phyloP scores from a whole-genome alignment of 352 stramenopile genomes.

The Aphanomyces astaci region DNA sequence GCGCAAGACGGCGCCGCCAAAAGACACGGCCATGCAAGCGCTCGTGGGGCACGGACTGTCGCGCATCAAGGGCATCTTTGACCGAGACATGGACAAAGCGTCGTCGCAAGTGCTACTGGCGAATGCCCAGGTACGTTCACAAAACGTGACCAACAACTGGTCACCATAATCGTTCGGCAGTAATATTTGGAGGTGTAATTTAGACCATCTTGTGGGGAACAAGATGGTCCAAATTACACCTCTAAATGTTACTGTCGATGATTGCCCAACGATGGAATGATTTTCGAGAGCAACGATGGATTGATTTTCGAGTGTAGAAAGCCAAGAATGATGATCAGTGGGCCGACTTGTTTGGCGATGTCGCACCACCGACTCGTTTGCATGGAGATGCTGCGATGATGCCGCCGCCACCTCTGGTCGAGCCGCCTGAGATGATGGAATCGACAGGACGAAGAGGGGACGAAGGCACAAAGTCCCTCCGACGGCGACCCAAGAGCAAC shows the following conservation, averaged over 20 bases:
- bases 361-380: too few relatives aligned
- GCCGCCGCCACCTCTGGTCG: background rate
- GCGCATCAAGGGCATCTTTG: constrained; percentile 20
- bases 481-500: background rate
- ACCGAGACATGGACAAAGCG: constrained; percentile 10
- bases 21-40: background rate
- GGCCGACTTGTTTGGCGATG: constrained; percentile 18
- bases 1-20: constrained; percentile 8
- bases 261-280: too few relatives aligned
- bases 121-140: constrained; percentile 15
- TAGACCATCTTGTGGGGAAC: too few relatives aligned
- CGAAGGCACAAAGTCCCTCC: too few relatives aligned
- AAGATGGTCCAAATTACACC: too few relatives aligned
- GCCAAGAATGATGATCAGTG: constrained; percentile 15
- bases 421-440: background rate
- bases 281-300: too few relatives aligned
- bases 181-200: too few relatives aligned
- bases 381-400: too few relatives aligned
- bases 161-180: too few relatives aligned
- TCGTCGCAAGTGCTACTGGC: constrained; percentile 17
- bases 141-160: too few relatives aligned
- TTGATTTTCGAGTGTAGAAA: constrained; percentile 20
- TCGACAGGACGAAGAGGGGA: background rate
- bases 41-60: constrained; percentile 5
- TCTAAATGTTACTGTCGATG: too few relatives aligned